Evolutionary conservation across 805 yeast genomes (phyloP).

Genomic region (Nakazawaea ishiwadae): DNA sequence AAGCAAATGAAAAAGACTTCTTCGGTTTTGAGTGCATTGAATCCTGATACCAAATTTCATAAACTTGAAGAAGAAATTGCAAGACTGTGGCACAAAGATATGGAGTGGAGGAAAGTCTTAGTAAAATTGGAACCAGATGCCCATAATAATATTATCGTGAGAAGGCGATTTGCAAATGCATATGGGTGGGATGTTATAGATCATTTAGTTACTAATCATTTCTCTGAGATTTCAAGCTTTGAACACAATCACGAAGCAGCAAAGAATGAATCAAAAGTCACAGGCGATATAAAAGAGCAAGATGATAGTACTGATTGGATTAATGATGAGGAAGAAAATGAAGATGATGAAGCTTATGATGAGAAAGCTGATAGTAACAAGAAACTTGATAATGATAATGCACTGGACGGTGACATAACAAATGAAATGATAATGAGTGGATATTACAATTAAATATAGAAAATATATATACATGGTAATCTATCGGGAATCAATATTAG

Average conservation of each 20-base stretch:
- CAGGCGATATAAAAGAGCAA: constrained; percentile 2
- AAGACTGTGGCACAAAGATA: constrained; percentile 75
- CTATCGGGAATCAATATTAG: not conserved
- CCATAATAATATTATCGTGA: constrained; percentile 85
- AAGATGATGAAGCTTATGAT: constrained; percentile 8
- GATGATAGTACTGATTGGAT: not conserved
- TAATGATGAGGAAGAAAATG: not conserved
- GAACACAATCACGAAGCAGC: constrained; percentile 14
- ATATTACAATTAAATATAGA: constrained; percentile 1
- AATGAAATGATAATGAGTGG: constrained; percentile 12
- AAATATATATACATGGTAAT: not conserved
- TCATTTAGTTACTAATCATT: constrained; percentile 71
- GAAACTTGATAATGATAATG: constrained; percentile 1
- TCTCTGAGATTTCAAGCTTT: constrained; percentile 24
- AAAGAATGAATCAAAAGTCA: constrained; percentile 2
- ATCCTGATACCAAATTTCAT: constrained; percentile 37
- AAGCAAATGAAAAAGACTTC: constrained; percentile 22
- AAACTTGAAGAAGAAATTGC: constrained; percentile 77
- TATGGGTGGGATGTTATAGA: constrained; percentile 94
- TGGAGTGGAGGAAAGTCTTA: constrained; percentile 89
- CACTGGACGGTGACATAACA: constrained; percentile 1
- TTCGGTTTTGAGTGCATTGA: constrained; percentile 20
- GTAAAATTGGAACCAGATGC: constrained; percentile 89
- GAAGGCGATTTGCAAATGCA: constrained; percentile 87
- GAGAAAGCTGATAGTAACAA: constrained; percentile 4